Evolutionary conservation across 768 basidiomycete species (phyloP), one percentile per base, ranked within the genome.

Genomic region (Punctularia strigosozonata): DNA sequence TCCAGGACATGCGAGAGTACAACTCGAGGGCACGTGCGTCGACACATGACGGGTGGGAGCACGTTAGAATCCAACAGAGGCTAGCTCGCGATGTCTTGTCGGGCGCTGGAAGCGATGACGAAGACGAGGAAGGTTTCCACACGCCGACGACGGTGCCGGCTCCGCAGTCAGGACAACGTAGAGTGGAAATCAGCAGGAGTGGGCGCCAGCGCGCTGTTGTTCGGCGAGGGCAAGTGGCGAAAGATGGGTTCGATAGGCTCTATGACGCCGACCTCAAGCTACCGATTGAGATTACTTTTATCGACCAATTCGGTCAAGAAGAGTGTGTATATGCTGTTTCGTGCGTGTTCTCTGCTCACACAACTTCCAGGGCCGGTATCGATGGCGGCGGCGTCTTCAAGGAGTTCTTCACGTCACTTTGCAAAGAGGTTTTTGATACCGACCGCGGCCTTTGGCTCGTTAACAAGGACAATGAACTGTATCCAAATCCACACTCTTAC

Each of bases 311-410:
- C 43, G 88, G 85, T 21, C 69, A 80, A 46, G 75, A 75, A 48
- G 87, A 94, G 87, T 91, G 51, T 57, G 81, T 64, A 8, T 22
- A 20, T 36, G 21, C 6, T 22, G 6, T 25, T n/a, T 20, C 0
- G n/a, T 21, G 3, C 20, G 2, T 6, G 5, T 37, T 21, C 13
- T 22, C 14, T 22, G 31, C 37, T 23, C 19, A 19, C 7, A 19
- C 25, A 18, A 34, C 55, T 51, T 40, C 21, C 43, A 86, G 84
- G 56, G 78, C 81, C 14, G 94, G 92, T 0, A 94, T 98, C 23
- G 94, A 97, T 46, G 92, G 94, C 2, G 92, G 95, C 2, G 95
- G 95, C 0, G 80, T 98, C 4, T 98, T 95, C 68, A 99, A 98
- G 56, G 95, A 98, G 57, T 95, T 98, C 49, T 74, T 98, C 51